Evolutionary conservation across 2,329 filamentous ascomycete genomes (phyloP), one percentile per base, ranked within the genome.

Genomic region (Pseudogymnoascus pannorum): DNA sequence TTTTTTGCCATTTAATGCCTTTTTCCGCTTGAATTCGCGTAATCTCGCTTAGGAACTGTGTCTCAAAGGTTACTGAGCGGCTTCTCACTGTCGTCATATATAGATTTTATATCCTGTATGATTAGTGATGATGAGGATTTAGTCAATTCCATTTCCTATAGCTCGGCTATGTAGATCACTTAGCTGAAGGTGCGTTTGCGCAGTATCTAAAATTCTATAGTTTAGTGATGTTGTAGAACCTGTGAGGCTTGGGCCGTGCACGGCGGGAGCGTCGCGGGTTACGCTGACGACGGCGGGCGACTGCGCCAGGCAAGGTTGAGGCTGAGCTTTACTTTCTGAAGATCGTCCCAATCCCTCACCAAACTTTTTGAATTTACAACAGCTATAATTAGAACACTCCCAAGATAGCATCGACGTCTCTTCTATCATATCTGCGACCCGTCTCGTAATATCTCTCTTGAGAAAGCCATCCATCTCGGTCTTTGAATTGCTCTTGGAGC

Each of bases 401-500:
- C 24, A 54, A 31, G 26, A 54, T 51, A 54, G 18, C 24, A 31
- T 54, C n/a, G 24, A 54, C n/a, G 24, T 31, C 24, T 18, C 24
- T 54, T 18, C 44, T 26, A 18, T 2, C 24, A 18, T n/a, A 31
- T 31, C n/a, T 18, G 24, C 44, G 24, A 31, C 24, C n/a, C 8
- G 18, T 54, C 11, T 18, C n/a, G 8, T 12, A 31, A 31, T 26
- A 31, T 54, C n/a, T 31, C 14, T n/a, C 24, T 51, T 2, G 44
- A 18, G 24, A 31, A 2, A 54, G 18, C n/a, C 9, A 54, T 9
- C 24, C 9, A 18, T 31, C 24, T 29, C 44, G 44, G n/a, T 26
- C 44, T 18, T 31, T 54, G 24, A 54, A 54, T 54, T 54, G 44
- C 44, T 31, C 44, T 18, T 31, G 9, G 44, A 31, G 44, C 76